Percentiles rank a stretch among this genome's conserved stretches.
Evolutionary conservation across 2,329 filamentous ascomycete genomes (phyloP).

Genomic region (Botrytis paeoniae): DNA sequence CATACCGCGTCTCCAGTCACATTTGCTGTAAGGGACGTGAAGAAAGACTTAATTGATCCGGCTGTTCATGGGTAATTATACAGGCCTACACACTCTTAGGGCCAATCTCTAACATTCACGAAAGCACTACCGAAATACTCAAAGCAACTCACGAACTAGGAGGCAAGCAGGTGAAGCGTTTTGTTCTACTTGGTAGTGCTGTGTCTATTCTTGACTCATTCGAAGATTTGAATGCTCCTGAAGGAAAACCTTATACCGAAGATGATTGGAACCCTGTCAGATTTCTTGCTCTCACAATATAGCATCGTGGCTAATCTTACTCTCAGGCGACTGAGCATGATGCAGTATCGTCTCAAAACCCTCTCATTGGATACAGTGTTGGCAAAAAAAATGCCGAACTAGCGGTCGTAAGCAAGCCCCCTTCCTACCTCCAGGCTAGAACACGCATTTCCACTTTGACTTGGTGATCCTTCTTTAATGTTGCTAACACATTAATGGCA

Average conservation of each 20-base stretch:
- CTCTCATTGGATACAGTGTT: conserved; percentile 35
- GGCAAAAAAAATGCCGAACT: conserved; percentile 62
- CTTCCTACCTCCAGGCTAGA: background rate
- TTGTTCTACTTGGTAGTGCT: conserved; percentile 47
- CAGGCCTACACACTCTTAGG: background rate
- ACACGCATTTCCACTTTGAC: too few species aligned
- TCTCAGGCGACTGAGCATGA: conserved; percentile 21
- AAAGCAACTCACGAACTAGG: conserved; percentile 60
- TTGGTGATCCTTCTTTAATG: background rate
- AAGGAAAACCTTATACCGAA: conserved; percentile 50
- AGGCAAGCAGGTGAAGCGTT: conserved; percentile 38
- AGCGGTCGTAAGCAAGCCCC: conserved; percentile 42
- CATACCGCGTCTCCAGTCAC: conserved; percentile 62
- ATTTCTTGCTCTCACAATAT: conserved; percentile 40
- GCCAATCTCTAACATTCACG: conserved; percentile 1
- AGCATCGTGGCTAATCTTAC: background rate
- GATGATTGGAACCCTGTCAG: conserved; percentile 51
- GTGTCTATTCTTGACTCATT: conserved; percentile 63
- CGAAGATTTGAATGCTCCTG: conserved; percentile 48
- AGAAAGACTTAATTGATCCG: conserved; percentile 47
- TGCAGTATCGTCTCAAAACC: conserved; percentile 42
- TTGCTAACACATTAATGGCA: background rate
- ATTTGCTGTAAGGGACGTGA: conserved; percentile 34
- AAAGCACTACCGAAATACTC: conserved; percentile 63
- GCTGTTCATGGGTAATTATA: conserved; percentile 46